Conservation (phyloP, 305 asterid species). For the Caryopteris hybrid region DNA sequence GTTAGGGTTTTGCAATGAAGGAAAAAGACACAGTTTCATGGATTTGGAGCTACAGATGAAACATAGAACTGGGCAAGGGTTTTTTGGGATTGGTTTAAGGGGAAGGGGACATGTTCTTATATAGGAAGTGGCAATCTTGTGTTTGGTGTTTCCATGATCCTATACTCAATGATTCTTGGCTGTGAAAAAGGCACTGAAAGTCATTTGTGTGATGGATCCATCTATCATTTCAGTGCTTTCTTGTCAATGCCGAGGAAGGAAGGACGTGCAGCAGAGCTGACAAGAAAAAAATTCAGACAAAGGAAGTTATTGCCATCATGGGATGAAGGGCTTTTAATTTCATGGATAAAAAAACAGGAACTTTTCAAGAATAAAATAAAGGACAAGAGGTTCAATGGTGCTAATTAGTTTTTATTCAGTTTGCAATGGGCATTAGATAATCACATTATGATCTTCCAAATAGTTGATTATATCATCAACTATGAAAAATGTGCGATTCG, state of each 20-base stretch:
- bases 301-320: not conserved
- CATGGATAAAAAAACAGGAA: too few species aligned
- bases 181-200: constrained; percentile 37
- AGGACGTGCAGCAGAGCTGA: constrained; percentile 41
- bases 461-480: too few species aligned
- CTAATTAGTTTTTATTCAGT: too few species aligned
- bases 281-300: constrained; percentile 15
- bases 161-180: constrained; percentile 14
- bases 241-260: constrained; percentile 83
- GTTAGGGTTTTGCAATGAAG: not conserved
- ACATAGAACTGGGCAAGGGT: constrained; percentile 2
- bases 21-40: not conserved
- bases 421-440: too few species aligned
- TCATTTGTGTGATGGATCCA: constrained; percentile 53
- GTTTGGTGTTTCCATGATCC: not conserved
- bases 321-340: too few species aligned
- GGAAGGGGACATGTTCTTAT: constrained; percentile 29
- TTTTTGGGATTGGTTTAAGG: constrained; percentile 24
- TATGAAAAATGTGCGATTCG: too few species aligned
- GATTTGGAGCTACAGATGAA: too few species aligned
- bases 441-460: too few species aligned
- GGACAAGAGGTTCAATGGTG: too few species aligned
- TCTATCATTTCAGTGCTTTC: constrained; percentile 78
- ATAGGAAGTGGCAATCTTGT: too few species aligned
- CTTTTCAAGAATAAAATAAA: too few species aligned